Conservation (phyloP, 2,329 filamentous ascomycete genomes). For the Davidsoniella australis region DNA sequence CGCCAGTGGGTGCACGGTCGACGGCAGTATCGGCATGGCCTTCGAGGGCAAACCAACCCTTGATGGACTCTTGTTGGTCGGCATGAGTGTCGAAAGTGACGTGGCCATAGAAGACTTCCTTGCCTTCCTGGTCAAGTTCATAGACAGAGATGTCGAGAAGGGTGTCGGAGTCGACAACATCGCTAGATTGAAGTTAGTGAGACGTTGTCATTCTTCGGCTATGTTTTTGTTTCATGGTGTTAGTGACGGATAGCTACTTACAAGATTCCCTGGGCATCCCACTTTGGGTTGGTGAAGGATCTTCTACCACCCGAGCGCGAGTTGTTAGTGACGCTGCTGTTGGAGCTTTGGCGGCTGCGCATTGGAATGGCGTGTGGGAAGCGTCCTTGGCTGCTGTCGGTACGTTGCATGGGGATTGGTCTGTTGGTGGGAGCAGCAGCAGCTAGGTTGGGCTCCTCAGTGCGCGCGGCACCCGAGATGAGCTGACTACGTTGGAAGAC, state of each 20-base stretch:
- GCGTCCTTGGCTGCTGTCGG: slow-evolving; percentile 65
- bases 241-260: slow-evolving; percentile 34
- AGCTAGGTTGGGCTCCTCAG: slow-evolving; percentile 38
- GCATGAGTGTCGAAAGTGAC: slow-evolving; percentile 57
- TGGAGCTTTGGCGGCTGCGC: slow-evolving; percentile 91
- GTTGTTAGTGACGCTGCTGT: slow-evolving; percentile 63
- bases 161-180: slow-evolving; percentile 82
- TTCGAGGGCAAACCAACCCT: slow-evolving; percentile 72
- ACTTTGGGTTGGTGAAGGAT: slow-evolving; percentile 64
- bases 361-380: slow-evolving; percentile 88
- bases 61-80: slow-evolving; percentile 52
- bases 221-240: not conserved
- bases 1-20: slow-evolving; percentile 49
- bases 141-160: slow-evolving; percentile 89
- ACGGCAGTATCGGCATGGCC: slow-evolving; percentile 51
- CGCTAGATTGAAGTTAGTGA: slow-evolving; percentile 32
- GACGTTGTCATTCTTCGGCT: not conserved
- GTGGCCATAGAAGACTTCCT: slow-evolving; percentile 72
- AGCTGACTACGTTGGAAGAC: slow-evolving; percentile 95
- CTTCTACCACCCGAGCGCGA: slow-evolving; percentile 16
- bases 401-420: slow-evolving; percentile 43
- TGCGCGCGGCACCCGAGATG: slow-evolving; percentile 64
- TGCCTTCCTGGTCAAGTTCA: slow-evolving; percentile 60
- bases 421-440: slow-evolving; percentile 15
- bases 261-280: slow-evolving; percentile 94